These are phyloP conservation scores for Thoreauomyces humboldtii DNA, from an alignment of 192 early-diverging fungal genomes.

Conservation along the genomic window DNA sequence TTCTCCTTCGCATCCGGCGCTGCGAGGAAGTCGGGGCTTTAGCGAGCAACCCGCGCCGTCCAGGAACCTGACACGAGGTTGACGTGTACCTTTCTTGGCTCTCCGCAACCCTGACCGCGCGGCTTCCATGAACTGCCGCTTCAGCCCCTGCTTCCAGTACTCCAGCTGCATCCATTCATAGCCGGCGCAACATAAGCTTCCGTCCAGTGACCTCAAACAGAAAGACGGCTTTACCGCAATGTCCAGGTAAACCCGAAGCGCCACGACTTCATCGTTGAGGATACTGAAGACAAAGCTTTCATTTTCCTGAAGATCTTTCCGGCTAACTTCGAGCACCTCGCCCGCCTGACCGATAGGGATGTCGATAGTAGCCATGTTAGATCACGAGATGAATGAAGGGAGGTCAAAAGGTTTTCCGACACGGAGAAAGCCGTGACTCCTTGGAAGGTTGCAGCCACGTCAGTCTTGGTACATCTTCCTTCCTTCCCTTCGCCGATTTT, in stretches of 20 bases:
- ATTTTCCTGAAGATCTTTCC: slow-evolving; percentile 54
- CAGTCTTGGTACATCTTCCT: too few species aligned
- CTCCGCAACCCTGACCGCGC: slow-evolving; percentile 11
- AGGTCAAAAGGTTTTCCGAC: too few species aligned
- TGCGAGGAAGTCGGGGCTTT: not conserved
- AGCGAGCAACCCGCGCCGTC: too few species aligned
- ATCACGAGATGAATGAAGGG: too few species aligned
- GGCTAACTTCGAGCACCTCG: slow-evolving; percentile 72
- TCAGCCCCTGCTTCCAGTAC: slow-evolving; percentile 62
- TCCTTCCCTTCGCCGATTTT: too few species aligned
- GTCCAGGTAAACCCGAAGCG: slow-evolving; percentile 62
- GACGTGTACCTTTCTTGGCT: slow-evolving; percentile 2
- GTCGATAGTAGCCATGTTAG: slow-evolving; percentile 10
- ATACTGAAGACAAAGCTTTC: slow-evolving; percentile 67
- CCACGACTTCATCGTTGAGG: slow-evolving; percentile 61
- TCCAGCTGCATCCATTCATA: slow-evolving; percentile 51
- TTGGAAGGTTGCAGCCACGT: too few species aligned
- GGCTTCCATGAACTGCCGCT: slow-evolving; percentile 26
- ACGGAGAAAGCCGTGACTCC: too few species aligned
- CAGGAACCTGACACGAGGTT: too few species aligned
- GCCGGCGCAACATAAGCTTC: too few species aligned
- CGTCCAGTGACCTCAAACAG: too few species aligned
- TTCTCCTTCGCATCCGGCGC: not conserved
- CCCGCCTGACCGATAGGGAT: slow-evolving; percentile 39
- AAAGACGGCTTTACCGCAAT: too few species aligned